These are phyloP conservation scores for Fusarium protoensiforme DNA, from an alignment of 2,329 filamentous ascomycete species.

Conservation along the genomic window DNA sequence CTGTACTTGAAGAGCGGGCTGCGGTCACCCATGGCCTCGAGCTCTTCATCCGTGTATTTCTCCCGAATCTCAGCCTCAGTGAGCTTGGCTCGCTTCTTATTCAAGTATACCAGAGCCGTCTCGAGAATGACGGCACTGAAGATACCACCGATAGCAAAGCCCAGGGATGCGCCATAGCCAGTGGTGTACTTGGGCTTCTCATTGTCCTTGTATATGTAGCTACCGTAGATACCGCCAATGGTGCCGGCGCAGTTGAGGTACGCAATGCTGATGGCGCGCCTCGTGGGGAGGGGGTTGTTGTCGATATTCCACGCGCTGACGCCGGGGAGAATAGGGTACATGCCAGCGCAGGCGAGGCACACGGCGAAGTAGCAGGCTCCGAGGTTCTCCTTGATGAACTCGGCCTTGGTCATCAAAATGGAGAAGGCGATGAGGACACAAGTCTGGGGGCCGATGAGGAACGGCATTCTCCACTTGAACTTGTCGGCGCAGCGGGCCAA, in stretches of 20 bases:
- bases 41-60: slow-evolving; percentile 45
- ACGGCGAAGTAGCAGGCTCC: slow-evolving; percentile 35
- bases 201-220: slow-evolving; percentile 37
- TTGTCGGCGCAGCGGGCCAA: slow-evolving; percentile 45
- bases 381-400: slow-evolving; percentile 30
- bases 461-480: slow-evolving; percentile 48
- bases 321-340: slow-evolving; percentile 50
- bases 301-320: slow-evolving; percentile 51
- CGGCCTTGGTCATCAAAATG: slow-evolving; percentile 32
- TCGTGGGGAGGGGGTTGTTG: slow-evolving; percentile 48
- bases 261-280: slow-evolving; percentile 50
- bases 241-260: slow-evolving; percentile 44
- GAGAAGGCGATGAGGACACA: slow-evolving; percentile 45
- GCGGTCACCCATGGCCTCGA: slow-evolving; percentile 47
- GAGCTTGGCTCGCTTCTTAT: slow-evolving; percentile 39
- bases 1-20: slow-evolving; percentile 40
- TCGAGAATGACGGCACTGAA: slow-evolving; percentile 31
- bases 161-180: slow-evolving; percentile 39
- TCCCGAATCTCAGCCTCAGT: slow-evolving; percentile 40
- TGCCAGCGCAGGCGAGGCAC: slow-evolving; percentile 44
- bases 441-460: slow-evolving; percentile 45
- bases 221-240: slow-evolving; percentile 39
- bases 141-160: slow-evolving; percentile 32
- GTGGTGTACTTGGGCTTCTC: slow-evolving; percentile 43
- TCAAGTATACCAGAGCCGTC: slow-evolving; percentile 30